Percentiles rank a stretch among this genome's conserved stretches.
phyloP scores from a whole-genome alignment of 352 stramenopile species.

The Bremia lactucae region DNA sequence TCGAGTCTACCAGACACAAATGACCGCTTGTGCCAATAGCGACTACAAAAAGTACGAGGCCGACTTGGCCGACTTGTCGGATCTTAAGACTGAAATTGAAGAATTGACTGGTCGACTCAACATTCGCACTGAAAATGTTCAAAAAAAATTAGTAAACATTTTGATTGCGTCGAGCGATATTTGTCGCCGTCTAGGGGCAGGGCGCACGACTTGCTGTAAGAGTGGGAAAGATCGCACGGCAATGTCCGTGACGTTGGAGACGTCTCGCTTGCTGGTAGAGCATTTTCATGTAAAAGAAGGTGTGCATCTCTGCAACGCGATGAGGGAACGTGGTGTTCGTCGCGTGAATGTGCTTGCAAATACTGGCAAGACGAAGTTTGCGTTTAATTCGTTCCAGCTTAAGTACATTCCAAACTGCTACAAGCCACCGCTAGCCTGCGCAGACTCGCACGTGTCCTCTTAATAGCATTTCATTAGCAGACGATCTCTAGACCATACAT shows the following conservation, averaged over 20 bases:
- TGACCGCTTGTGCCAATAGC: constrained; percentile 19
- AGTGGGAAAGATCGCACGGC: constrained; percentile 95
- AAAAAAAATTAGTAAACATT: constrained; percentile 84
- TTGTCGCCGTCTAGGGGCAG: constrained; percentile 85
- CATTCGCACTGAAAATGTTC: constrained; percentile 48
- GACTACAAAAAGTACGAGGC: constrained; percentile 18
- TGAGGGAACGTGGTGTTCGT: constrained; percentile 77
- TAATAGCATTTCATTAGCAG: constrained; percentile 17
- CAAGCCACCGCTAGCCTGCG: constrained; percentile 76
- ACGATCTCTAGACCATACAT: too few species aligned
- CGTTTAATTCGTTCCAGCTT: constrained; percentile 95
- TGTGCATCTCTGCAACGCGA: constrained; percentile 75
- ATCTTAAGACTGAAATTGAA: constrained; percentile 50
- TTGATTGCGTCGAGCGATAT: constrained; percentile 80
- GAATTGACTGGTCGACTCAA: constrained; percentile 50
- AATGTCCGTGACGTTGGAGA: constrained; percentile 95
- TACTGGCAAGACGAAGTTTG: constrained; percentile 89
- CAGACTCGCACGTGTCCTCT: constrained; percentile 64
- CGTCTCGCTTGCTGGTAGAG: constrained; percentile 85
- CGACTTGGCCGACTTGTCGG: constrained; percentile 24
- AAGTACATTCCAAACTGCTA: constrained; percentile 94
- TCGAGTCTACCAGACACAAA: constrained; percentile 58
- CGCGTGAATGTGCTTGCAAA: constrained; percentile 80
- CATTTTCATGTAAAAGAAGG: constrained; percentile 83
- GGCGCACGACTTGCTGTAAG: constrained; percentile 94